Evolutionary conservation across 176 grass and related monocot species (phyloP).

Genomic region (Carex parvula): DNA sequence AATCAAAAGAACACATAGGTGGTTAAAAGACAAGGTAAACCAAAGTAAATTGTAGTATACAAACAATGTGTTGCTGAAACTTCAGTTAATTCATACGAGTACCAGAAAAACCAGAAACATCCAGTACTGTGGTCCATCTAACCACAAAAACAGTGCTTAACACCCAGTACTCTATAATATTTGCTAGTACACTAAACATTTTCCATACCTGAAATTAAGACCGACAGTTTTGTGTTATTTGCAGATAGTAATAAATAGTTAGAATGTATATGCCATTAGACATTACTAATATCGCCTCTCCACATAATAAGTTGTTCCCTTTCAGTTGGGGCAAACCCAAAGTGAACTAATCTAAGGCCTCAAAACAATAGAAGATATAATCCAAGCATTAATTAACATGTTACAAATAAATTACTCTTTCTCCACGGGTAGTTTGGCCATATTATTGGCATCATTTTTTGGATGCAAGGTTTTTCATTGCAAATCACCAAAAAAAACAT

Average conservation of each 20-base stretch:
- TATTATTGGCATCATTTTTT: not conserved
- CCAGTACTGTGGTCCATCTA: not conserved
- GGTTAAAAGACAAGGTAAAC: not conserved
- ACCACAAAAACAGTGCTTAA: not conserved
- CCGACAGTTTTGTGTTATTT: not conserved
- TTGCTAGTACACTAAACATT: not conserved
- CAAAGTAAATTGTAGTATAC: not conserved
- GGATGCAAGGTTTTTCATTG: not conserved
- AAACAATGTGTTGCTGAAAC: not conserved
- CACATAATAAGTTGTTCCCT: not conserved
- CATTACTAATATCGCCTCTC: not conserved
- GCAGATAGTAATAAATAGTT: not conserved
- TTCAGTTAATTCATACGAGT: not conserved
- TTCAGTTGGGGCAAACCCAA: not conserved
- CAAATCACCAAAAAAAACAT: not conserved
- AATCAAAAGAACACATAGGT: not conserved
- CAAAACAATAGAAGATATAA: not conserved
- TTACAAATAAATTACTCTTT: not conserved
- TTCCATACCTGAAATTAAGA: not conserved
- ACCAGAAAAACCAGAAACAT: not conserved
- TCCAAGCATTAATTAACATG: not conserved
- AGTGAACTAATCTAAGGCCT: not conserved
- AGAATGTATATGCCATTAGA: not conserved
- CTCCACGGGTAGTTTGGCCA: not conserved
- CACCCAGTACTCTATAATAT: not conserved